Base-by-base conservation (phyloP, 2,329 filamentous ascomycete genomes). In the Aspergillus sp. region DNA sequence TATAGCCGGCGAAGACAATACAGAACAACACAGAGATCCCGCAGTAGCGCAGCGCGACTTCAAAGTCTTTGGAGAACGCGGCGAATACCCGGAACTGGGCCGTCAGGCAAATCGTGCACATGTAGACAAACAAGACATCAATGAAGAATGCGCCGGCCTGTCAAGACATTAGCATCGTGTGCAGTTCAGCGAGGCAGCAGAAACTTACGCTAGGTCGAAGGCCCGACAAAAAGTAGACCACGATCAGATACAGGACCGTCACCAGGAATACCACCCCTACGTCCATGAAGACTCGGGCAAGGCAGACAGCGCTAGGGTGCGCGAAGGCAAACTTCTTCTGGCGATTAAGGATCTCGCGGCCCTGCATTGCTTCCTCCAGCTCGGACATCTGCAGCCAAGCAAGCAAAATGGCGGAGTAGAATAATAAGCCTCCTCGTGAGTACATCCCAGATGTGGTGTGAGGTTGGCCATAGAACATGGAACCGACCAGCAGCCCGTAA, bases 281-380 rank as follows among this genome's bases (percentile, higher is more conserved):
- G 46, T 80, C 75, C 13, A 69, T 63, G 4, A 78, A 39, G 0
- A 77, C 70, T 30, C 73, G 63, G 45, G 62, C 80, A 62, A 71
- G 55, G 14, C 61, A 65, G 22, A 78, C 72, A 26, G 76, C 75
- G 15, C 71, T 73, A 0, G 75, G 76, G 10, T 72, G 63, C 39
- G 79, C 78, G 52, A 80, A 78, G 0, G 74, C 74, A 47, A 76
- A 79, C 13, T 74, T 69, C 33, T 74, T 69, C 41, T 80, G 76
- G 12, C 75, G 75, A 61, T 57, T 80, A 39, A 69, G 82, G 14
- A 86, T 75, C 2, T 69, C 67, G 26, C 82, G 70, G 4, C 81
- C 78, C 32, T 73, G 72, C 20, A 86, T 77, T n/a, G 80, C 80
- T 40, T 79, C 80, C 67, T 80, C 82, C 15, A 86, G 66, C 52